A percentile compares a stretch with the other conserved stretches of the same genome.
These are phyloP conservation scores for Allantophomopsis lycopodina DNA, from an alignment of 2,329 filamentous ascomycete genomes.

Conservation along the genomic window DNA sequence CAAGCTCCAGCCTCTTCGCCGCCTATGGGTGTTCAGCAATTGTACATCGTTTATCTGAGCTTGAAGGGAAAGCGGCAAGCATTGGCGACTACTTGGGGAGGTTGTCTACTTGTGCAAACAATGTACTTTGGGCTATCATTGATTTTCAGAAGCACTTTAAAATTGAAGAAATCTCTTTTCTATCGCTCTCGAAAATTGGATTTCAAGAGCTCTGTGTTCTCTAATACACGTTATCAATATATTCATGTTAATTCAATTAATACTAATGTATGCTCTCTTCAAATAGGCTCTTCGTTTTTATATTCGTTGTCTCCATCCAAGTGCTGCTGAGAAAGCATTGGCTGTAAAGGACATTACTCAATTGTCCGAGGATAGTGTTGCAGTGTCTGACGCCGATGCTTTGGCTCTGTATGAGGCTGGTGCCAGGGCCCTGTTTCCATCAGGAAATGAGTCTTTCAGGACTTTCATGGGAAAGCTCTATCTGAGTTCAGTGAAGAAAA, in stretches of 20 bases:
- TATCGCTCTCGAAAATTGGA: too few relatives aligned
- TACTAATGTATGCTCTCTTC: conserved; percentile 4
- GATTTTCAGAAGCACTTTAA: too few relatives aligned
- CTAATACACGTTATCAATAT: too few relatives aligned
- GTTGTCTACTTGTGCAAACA: too few relatives aligned
- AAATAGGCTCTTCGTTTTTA: conserved; percentile 17
- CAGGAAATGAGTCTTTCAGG: conserved; percentile 10
- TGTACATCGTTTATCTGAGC: too few relatives aligned
- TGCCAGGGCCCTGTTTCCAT: conserved; percentile 10
- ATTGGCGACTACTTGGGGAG: too few relatives aligned
- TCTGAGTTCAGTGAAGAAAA: conserved; percentile 15
- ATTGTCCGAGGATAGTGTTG: conserved; percentile 9
- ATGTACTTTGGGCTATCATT: too few relatives aligned
- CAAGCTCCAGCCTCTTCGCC: too few relatives aligned
- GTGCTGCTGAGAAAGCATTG: conserved; percentile 12
- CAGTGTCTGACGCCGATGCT: conserved; percentile 13
- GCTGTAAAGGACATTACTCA: conserved; percentile 14
- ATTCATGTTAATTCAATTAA: not conserved
- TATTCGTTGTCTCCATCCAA: conserved; percentile 12
- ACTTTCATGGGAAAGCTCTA: conserved; percentile 16
- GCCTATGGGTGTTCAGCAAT: too few relatives aligned
- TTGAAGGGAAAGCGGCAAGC: too few relatives aligned
- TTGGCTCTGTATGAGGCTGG: conserved; percentile 17
- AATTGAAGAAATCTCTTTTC: too few relatives aligned
- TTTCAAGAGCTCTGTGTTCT: too few relatives aligned